These are phyloP conservation scores for Solanum acaule DNA, from an alignment of 257 asterid species.

Conservation along the genomic window DNA sequence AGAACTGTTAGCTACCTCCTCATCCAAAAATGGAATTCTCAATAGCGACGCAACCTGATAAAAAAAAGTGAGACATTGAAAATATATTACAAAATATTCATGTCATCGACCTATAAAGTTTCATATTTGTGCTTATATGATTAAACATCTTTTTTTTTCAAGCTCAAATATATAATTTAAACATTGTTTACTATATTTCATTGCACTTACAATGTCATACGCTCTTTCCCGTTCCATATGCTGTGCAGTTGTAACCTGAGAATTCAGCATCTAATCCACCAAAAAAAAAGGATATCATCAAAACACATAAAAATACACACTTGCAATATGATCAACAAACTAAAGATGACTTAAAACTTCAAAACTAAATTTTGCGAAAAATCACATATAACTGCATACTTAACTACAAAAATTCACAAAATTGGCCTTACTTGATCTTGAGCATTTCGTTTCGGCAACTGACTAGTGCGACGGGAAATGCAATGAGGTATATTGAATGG, in stretches of 20 bases:
- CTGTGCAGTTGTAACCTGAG: conserved; percentile 88
- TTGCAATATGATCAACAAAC: background rate
- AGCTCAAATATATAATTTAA: background rate
- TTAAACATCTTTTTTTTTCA: background rate
- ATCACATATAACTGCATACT: background rate
- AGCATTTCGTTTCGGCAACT: conserved; percentile 60
- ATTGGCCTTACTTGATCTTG: conserved; percentile 58
- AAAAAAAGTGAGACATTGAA: background rate
- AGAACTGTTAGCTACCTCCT: conserved; percentile 56
- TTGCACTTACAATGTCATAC: conserved; percentile 74
- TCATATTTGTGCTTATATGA: background rate
- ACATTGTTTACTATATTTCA: background rate
- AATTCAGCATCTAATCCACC: conserved; percentile 56
- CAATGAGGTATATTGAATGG: conserved; percentile 79
- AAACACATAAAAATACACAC: background rate
- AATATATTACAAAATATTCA: background rate
- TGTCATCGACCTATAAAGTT: background rate
- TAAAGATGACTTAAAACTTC: background rate
- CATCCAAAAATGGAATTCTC: conserved; percentile 84
- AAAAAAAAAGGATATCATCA: background rate
- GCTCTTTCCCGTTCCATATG: conserved; percentile 97
- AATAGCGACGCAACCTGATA: conserved; percentile 77
- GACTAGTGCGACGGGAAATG: conserved; percentile 73
- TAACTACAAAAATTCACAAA: background rate
- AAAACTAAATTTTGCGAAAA: background rate